Evolutionary conservation across 2,329 filamentous ascomycete species (phyloP), one percentile per base, ranked within the genome.

Genomic region (Exophiala sp.): DNA sequence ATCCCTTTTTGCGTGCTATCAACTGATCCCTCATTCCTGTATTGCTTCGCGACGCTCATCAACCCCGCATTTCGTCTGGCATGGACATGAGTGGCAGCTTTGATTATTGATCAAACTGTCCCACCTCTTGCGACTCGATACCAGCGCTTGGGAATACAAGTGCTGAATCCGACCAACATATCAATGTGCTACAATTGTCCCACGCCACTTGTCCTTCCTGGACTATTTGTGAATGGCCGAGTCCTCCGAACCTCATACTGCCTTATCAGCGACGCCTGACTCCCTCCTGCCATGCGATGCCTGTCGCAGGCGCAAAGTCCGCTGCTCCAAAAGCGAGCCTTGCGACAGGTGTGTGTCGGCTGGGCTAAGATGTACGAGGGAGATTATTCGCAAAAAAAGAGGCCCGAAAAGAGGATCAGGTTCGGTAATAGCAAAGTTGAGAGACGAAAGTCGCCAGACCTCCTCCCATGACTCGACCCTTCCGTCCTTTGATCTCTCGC

Each of bases 321-420:
- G 59, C 39, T 61, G 61, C 44, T 59, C 51, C 20, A 61, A 61
- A 45, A 47, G 50, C 8, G 61, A 59, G 44, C 47, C 59, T 16
- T 63, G 61, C 55, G 59, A 63, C 14, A 47, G 61, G 48, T 63
- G 61, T 52, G 41, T 63, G 12, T 52, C 57, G 35, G 49, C 61
- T 20, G 53, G 57, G 2, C 29, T 64, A 36, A 56, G 46, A 39
- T 64, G 61, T 43, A 63, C 61, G 49, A 56, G 62, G 33, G 60
- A 63, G 14, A 62, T 63, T 52, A 55, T 52, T 18, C 56, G 62
- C 35, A 63, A 63, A 54, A 64, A 63, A 48, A 54, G 61, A 54
- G 61, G 62, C 20, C 62, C 62, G 14, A 64, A 64, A 54, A 64
- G 63, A 44, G 62, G 62, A 29, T 63, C 62, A 39, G 62, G 62